Base-by-base conservation (phyloP, 2,329 filamentous ascomycete genomes). In the Myotisia sp. region DNA sequence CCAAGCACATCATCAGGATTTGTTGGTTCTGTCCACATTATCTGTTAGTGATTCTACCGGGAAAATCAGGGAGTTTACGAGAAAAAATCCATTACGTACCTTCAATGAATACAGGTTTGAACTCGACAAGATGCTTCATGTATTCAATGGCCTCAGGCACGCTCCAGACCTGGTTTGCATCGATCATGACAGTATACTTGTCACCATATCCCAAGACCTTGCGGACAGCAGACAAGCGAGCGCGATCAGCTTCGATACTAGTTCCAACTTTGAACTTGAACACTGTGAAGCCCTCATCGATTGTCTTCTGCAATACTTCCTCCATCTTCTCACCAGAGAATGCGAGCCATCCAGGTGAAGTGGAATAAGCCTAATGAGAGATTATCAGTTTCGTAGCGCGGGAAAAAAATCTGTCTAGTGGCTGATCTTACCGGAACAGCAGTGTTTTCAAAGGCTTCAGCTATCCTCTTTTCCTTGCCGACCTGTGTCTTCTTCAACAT, bases 311-410 rank as follows among this genome's bases (percentile, higher is more conserved):
- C 43, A 92, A 61, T 40, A 92, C 58, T 0, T 54, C 61, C 63
- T 75, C 76, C 79, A 92, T 82, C 68, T 87, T 90, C 42, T 84
- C 82, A 58, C 90, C 79, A 20, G 74, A 75, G 52, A 92, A 93
- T 19, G 84, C 84, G n/a, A 93, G 62, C 86, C 85, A 93, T 6
- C 85, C 85, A 0, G 85, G 85, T 51, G 73, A 80, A 4, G 86
- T 93, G 6, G 85, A 92, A 61, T 93, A 93, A 1, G 84, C 85
- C n/a, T n/a, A n/a, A n/a, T n/a, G n/a, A n/a, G n/a, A n/a, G n/a
- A n/a, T n/a, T n/a, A n/a, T n/a, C n/a, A n/a, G n/a, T n/a, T n/a
- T n/a, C n/a, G n/a, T n/a, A n/a, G n/a, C n/a, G n/a, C n/a, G n/a
- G n/a, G n/a, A n/a, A n/a, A n/a, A n/a, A n/a, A n/a, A n/a, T n/a